Evolutionary conservation across 257 asterid genomes (phyloP).

Genomic region (Linaria vulgaris): DNA sequence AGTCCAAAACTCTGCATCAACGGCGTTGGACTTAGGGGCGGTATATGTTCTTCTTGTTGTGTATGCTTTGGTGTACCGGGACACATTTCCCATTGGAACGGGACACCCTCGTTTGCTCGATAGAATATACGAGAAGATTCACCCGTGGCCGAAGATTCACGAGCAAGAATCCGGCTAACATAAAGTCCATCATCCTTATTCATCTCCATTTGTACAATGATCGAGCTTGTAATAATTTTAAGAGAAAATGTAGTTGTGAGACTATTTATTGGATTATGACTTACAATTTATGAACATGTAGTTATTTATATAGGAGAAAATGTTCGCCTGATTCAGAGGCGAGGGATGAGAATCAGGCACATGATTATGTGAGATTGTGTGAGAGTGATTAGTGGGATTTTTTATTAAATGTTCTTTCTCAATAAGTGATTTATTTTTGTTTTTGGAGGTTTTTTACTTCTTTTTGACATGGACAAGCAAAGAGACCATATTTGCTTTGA

Average conservation of each 20-base stretch:
- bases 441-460: conserved; percentile 18
- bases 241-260: conserved; percentile 19
- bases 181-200: conserved; percentile 42
- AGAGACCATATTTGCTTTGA: conserved; percentile 41
- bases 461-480: conserved; percentile 57
- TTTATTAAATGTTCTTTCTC: conserved; percentile 16
- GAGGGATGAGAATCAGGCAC: conserved; percentile 51
- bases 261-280: too few relatives aligned
- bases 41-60: conserved; percentile 42
- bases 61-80: conserved; percentile 68
- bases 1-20: conserved; percentile 48
- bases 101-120: conserved; percentile 60
- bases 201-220: conserved; percentile 27
- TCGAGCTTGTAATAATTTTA: conserved; percentile 6
- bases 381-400: conserved; percentile 27
- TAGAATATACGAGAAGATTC: conserved; percentile 55
- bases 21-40: conserved; percentile 72
- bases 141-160: conserved; percentile 49
- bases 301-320: conserved; percentile 20
- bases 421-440: conserved; percentile 23
- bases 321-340: conserved; percentile 38
- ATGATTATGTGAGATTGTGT: conserved; percentile 42
- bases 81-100: conserved; percentile 71
- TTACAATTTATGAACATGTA: conserved; percentile 1
- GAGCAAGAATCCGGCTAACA: conserved; percentile 41